Conservation (phyloP, 768 basidiomycete species). For the Boletus pseudopeckii region DNA sequence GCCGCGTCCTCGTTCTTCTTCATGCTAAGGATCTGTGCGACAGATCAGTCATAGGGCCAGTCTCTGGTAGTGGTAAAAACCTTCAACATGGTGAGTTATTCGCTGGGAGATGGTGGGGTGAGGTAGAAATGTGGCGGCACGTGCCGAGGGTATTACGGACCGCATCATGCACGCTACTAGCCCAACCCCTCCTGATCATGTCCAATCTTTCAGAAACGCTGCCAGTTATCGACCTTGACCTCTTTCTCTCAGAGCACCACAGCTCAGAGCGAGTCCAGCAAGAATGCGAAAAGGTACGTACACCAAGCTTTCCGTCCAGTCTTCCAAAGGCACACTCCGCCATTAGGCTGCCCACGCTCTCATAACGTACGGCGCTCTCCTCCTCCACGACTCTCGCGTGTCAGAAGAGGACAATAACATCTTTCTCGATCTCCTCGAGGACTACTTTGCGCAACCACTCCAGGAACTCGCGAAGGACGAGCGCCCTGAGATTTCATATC, state of each 20-base stretch:
- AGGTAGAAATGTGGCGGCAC: slow-evolving; percentile 28
- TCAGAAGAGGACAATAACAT: slow-evolving; percentile 73
- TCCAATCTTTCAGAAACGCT: slow-evolving; percentile 49
- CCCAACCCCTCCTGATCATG: slow-evolving; percentile 22
- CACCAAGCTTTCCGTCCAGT: not conserved
- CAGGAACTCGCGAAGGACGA: slow-evolving; percentile 68
- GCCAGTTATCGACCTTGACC: slow-evolving; percentile 75
- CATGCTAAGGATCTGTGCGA: slow-evolving; percentile 91
- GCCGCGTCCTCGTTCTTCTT: slow-evolving; percentile 99
- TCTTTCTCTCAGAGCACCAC: slow-evolving; percentile 50
- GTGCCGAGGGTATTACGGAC: slow-evolving; percentile 26
- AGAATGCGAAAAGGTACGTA: slow-evolving; percentile 64
- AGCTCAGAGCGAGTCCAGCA: slow-evolving; percentile 45
- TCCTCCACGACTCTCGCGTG: slow-evolving; percentile 83
- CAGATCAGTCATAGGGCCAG: slow-evolving; percentile 5
- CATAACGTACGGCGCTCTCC: slow-evolving; percentile 80
- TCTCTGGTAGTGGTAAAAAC: slow-evolving; percentile 18
- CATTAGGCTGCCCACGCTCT: slow-evolving; percentile 75
- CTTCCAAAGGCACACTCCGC: not conserved
- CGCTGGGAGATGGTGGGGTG: slow-evolving; percentile 15
- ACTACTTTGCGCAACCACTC: slow-evolving; percentile 81
- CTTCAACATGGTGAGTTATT: slow-evolving; percentile 41
- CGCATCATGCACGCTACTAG: not conserved
- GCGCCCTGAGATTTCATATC: slow-evolving; percentile 83
- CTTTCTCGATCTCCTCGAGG: slow-evolving; percentile 89